Conservation (phyloP, 1,284 basidiomycete species). For the Leccinum subrobustum region DNA sequence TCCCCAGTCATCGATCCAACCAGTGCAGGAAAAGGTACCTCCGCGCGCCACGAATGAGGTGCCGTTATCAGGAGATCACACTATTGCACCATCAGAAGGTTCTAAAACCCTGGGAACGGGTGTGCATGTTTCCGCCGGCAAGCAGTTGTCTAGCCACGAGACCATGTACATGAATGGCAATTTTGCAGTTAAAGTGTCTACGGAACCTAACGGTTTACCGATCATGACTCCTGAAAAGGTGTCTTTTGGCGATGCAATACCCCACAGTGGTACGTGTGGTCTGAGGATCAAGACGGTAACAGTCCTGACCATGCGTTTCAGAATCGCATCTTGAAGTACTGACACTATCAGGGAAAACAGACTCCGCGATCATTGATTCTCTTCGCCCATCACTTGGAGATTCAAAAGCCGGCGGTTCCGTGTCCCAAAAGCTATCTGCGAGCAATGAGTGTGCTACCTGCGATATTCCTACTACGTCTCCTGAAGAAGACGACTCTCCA, state of each 20-base stretch:
- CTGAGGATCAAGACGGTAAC: background rate
- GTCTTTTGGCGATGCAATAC: conserved; percentile 7
- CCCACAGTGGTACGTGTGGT: conserved; percentile 19
- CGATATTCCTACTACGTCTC: conserved; percentile 7
- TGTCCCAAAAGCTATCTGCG: conserved; percentile 5
- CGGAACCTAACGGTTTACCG: conserved; percentile 8
- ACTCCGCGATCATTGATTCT: conserved; percentile 2
- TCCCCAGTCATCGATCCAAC: conserved; percentile 19
- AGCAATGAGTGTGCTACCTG: conserved; percentile 12
- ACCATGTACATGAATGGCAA: conserved; percentile 19
- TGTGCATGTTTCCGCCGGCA: conserved; percentile 13
- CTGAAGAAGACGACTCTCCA: conserved; percentile 6
- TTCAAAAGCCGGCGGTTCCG: conserved; percentile 6
- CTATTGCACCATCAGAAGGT: conserved; percentile 18
- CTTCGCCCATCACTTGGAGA: conserved; percentile 6
- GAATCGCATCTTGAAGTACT: conserved; percentile 13
- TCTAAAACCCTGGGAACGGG: conserved; percentile 22
- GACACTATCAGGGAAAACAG: conserved; percentile 15
- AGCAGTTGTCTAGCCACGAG: conserved; percentile 23
- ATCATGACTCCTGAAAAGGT: conserved; percentile 6
- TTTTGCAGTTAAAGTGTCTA: conserved; percentile 6
- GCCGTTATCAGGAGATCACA: conserved; percentile 10
- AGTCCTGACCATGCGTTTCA: conserved; percentile 17
- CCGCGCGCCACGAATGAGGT: conserved; percentile 11
- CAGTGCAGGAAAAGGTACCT: conserved; percentile 25